Conservation (phyloP, 2,329 filamentous ascomycete genomes). For the Blastomyces emzantsi region DNA sequence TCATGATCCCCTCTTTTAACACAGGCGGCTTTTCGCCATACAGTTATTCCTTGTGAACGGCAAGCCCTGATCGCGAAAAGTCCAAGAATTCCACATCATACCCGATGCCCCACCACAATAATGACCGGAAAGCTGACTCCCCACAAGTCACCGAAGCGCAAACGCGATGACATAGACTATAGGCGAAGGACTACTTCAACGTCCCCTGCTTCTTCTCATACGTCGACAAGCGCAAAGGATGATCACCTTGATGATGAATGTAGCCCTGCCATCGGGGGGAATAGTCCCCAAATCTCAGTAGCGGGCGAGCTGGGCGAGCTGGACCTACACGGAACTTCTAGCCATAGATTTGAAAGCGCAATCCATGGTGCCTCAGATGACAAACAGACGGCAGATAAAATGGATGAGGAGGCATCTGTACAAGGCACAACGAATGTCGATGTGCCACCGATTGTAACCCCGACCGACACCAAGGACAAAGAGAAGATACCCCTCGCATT, state of each 20-base stretch:
- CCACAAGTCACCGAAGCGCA: constrained; percentile 29
- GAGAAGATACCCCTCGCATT: background rate
- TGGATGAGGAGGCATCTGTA: background rate
- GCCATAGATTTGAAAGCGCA: background rate
- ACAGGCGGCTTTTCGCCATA: constrained; percentile 3
- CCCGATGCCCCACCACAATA: constrained; percentile 7
- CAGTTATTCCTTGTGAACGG: background rate
- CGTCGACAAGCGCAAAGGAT: constrained; percentile 26
- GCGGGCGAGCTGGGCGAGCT: constrained; percentile 34
- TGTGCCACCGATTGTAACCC: background rate
- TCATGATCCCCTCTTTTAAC: background rate
- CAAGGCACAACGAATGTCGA: constrained; percentile 1
- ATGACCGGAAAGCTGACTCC: constrained; percentile 23
- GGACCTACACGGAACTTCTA: constrained; percentile 26
- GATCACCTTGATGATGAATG: constrained; percentile 25
- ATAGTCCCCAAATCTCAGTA: constrained; percentile 31
- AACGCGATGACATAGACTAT: constrained; percentile 27
- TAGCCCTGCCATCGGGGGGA: constrained; percentile 21
- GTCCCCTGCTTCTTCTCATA: constrained; percentile 28
- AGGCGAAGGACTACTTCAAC: constrained; percentile 24
- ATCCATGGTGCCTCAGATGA: background rate
- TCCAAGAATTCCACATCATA: background rate
- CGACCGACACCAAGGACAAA: background rate
- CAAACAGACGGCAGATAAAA: background rate
- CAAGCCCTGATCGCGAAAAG: background rate